Base-by-base conservation (phyloP, 192 early-diverging fungal genomes). In the Allomyces macrogynus region DNA sequence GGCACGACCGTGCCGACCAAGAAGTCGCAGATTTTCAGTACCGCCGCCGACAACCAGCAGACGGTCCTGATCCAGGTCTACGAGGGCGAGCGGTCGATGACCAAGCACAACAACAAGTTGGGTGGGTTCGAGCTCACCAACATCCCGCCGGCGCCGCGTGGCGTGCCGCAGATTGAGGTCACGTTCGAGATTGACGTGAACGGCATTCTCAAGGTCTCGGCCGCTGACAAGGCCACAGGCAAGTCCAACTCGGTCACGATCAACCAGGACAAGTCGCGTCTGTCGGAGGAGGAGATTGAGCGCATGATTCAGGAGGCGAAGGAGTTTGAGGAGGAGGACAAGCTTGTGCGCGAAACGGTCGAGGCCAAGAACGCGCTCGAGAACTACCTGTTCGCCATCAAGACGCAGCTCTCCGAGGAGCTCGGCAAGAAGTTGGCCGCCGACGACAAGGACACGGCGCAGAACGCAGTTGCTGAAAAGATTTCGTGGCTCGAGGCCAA, bases 11-110 rank as follows among this genome's bases (percentile, higher is more conserved):
- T 97, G 66, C 94, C 94, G 63, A 89, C 91, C 78, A 97, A 93
- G 85, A 95, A 93, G 84, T 89, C 91, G 66, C 92, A 97, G 78
- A 93, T 95, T 74, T 95, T 95, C 87, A 92, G 90, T 63, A 95
- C 94, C 62, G 91, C 90, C 67, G 88, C 86, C 62, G 92, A 97
- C 81, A 97, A 97, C 85, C 94, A 97, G 78, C 87, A 88, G 69
- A 85, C 86, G 49, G 94, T 97, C 63, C 81, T 92, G 68, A 97
- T 97, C 76, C 92, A 93, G 78, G 90, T 97, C 65, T 97, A 82
- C 72, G 92, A 97, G 81, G 94, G 94, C 76, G 94, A 95, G 78
- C 87, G 91, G 68, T 81, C 89, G 67, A 78, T 95, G 75, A 95
- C 92, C 81, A 97, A 95, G 87, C 88, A 97, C 80, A 97, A 97